A percentile compares a stretch with the other conserved stretches of the same genome.
Evolutionary conservation across 768 basidiomycete species (phyloP).

Genomic region (Leccinum broughii): DNA sequence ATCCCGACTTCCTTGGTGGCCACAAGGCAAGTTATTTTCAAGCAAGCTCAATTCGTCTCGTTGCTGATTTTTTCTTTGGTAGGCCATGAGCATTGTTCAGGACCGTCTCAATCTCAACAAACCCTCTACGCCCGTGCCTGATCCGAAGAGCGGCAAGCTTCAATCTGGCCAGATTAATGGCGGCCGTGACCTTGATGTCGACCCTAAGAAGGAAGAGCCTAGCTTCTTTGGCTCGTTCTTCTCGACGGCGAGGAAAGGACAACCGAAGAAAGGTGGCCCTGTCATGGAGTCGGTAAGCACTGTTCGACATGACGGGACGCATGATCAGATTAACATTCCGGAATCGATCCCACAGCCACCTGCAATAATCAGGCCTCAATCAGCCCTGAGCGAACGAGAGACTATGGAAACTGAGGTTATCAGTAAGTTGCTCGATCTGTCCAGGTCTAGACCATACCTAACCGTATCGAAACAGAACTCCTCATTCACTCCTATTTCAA

Average conservation of each 20-base stretch:
- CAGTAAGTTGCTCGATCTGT: constrained; percentile 60
- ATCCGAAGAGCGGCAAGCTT: constrained; percentile 71
- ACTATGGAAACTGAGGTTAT: constrained; percentile 99
- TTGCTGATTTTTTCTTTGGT: constrained; percentile 9
- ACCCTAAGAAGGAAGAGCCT: constrained; percentile 82
- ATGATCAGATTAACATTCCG: not conserved
- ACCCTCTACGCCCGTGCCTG: constrained; percentile 52
- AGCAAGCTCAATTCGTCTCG: not conserved
- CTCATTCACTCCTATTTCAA: constrained; percentile 97
- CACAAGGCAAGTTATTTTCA: constrained; percentile 60
- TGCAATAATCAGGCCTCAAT: constrained; percentile 82
- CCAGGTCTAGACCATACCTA: not conserved
- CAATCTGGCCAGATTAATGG: constrained; percentile 76
- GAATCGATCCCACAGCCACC: constrained; percentile 58
- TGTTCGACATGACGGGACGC: constrained; percentile 16
- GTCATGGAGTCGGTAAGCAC: constrained; percentile 56
- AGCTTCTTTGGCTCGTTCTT: constrained; percentile 98
- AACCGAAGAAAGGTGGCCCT: constrained; percentile 61
- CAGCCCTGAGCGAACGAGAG: constrained; percentile 90
- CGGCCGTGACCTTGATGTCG: constrained; percentile 91
- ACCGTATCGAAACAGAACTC: constrained; percentile 56
- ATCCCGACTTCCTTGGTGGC: constrained; percentile 97
- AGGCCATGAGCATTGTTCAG: constrained; percentile 87
- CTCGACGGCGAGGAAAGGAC: constrained; percentile 58
- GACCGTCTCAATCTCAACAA: constrained; percentile 85